Evolutionary conservation across 106 monocot genomes (phyloP).

Genomic region (Phalaenopsis equestris): DNA sequence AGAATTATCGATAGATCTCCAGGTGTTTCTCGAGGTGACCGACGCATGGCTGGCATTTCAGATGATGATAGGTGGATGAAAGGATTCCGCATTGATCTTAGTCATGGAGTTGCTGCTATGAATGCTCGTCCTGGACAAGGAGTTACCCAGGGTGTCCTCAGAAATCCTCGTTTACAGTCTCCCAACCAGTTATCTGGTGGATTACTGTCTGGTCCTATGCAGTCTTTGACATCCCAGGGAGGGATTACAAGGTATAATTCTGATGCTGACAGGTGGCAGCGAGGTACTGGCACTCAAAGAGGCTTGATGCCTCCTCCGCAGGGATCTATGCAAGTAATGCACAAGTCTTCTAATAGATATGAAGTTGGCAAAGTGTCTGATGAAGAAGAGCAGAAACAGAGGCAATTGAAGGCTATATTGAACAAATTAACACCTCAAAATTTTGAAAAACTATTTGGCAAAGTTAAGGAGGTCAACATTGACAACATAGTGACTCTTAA

Average conservation of each 20-base stretch:
- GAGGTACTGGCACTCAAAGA: constrained; percentile 29
- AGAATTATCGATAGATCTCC: constrained; percentile 41
- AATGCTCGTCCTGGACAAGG: constrained; percentile 46
- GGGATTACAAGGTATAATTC: constrained; percentile 24
- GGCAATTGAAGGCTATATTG: constrained; percentile 67
- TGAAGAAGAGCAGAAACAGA: constrained; percentile 64
- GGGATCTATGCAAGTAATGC: constrained; percentile 49
- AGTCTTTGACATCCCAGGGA: constrained; percentile 30
- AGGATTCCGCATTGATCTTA: constrained; percentile 23
- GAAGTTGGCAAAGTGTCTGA: constrained; percentile 72
- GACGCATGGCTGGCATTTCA: constrained; percentile 15
- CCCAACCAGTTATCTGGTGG: constrained; percentile 47
- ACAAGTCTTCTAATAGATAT: constrained; percentile 71
- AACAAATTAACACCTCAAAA: constrained; percentile 91
- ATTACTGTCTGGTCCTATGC: constrained; percentile 60
- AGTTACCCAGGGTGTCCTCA: constrained; percentile 45
- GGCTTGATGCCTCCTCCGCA: constrained; percentile 71
- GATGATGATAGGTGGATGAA: constrained; percentile 73
- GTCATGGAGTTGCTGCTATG: constrained; percentile 18
- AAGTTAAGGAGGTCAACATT: constrained; percentile 74
- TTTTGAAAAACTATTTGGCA: constrained; percentile 64
- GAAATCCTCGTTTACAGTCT: constrained; percentile 45
- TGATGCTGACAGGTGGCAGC: constrained; percentile 87
- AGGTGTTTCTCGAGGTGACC: constrained; percentile 24
- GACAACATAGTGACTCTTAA: constrained; percentile 45